Conservation (phyloP, 208 protist genomes). For the Herpetomonas samuelpessoai region DNA sequence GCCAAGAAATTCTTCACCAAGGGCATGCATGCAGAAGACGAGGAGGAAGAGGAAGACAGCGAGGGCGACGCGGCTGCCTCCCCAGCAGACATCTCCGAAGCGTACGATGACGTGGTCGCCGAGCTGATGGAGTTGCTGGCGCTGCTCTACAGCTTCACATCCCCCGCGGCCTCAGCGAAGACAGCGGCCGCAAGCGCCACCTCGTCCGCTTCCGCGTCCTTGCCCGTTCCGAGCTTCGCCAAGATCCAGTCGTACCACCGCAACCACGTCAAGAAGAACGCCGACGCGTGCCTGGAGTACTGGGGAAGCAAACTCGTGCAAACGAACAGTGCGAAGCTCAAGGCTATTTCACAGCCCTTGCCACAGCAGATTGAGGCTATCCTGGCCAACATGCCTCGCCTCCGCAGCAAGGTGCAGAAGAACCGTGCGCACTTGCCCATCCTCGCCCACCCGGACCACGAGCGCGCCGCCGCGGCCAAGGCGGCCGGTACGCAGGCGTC, state of each 20-base stretch:
- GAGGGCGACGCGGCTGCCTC: constrained; percentile 13
- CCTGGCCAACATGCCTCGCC: constrained; percentile 44
- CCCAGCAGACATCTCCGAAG: constrained; percentile 5
- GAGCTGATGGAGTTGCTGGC: constrained; percentile 17
- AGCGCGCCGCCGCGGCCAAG: constrained; percentile 16
- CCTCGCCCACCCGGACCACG: constrained; percentile 70
- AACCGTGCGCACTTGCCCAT: constrained; percentile 66
- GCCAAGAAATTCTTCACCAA: constrained; percentile 42
- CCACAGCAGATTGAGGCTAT: constrained; percentile 74
- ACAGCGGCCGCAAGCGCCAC: not conserved
- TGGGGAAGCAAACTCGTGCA: constrained; percentile 77
- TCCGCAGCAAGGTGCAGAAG: constrained; percentile 68
- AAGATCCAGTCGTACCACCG: constrained; percentile 18
- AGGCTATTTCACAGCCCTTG: constrained; percentile 68
- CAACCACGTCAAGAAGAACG: constrained; percentile 28
- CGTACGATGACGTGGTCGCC: constrained; percentile 13
- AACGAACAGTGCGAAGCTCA: constrained; percentile 55
- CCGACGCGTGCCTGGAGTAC: constrained; percentile 53
- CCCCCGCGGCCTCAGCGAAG: not conserved
- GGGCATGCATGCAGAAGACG: not conserved
- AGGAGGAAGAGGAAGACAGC: constrained; percentile 9
- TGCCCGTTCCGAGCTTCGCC: constrained; percentile 5
- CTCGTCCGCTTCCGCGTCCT: not conserved
- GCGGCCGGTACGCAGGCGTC: constrained; percentile 20
- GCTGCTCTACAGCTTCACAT: constrained; percentile 14